A percentile compares a stretch with the other conserved stretches of the same genome.
Conservation (phyloP, 169 alveolate species). For the Plasmodium relictum region DNA sequence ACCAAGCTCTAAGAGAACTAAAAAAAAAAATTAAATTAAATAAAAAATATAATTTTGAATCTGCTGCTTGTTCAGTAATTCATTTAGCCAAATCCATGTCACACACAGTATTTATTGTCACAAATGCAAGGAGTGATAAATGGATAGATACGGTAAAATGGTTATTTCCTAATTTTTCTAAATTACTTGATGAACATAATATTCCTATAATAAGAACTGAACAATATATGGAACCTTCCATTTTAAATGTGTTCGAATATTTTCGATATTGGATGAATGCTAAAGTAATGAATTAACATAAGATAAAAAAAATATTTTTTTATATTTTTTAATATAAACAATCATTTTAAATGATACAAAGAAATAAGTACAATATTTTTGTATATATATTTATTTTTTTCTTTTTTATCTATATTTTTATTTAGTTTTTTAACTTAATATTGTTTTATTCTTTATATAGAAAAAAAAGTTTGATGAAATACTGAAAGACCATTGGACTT, state of each 20-base stretch:
- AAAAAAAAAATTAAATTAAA: constrained; percentile 81
- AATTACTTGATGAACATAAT: constrained; percentile 78
- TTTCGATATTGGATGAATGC: constrained; percentile 90
- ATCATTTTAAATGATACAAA: too few relatives aligned
- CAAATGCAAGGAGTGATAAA: constrained; percentile 87
- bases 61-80: constrained; percentile 79
- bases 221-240: constrained; percentile 82
- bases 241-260: constrained; percentile 81
- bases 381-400: neutral
- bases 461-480: constrained; percentile 82
- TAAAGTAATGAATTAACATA: constrained; percentile 78
- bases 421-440: neutral
- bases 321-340: neutral
- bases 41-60: constrained; percentile 79
- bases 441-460: constrained; percentile 38
- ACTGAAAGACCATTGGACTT: constrained; percentile 65
- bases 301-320: neutral
- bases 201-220: constrained; percentile 87
- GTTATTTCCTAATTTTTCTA: constrained; percentile 85
- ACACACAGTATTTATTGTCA: constrained; percentile 87
- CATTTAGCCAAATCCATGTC: constrained; percentile 80
- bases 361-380: neutral
- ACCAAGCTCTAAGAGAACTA: constrained; percentile 78
- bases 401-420: neutral
- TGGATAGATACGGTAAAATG: constrained; percentile 86